Conservation (phyloP, 1,284 basidiomycete genomes). For the Phaffia rhodozyma region DNA sequence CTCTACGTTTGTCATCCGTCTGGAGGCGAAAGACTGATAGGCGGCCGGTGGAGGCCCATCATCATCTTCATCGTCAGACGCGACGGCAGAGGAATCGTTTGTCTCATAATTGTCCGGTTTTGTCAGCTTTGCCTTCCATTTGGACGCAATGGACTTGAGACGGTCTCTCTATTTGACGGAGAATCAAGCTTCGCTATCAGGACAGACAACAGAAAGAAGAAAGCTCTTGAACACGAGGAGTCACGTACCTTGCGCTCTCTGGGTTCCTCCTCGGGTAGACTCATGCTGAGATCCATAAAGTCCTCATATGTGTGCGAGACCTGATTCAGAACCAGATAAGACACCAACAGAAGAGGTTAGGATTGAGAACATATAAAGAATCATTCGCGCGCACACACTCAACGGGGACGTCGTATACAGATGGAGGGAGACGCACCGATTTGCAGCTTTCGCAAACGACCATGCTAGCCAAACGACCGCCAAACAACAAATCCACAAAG, state of each 20-base stretch:
- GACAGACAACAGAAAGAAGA: neutral
- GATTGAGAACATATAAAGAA: neutral
- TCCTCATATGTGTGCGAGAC: slow-evolving; percentile 84
- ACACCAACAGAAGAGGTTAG: neutral
- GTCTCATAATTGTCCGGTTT: slow-evolving; percentile 3
- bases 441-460: slow-evolving; percentile 91
- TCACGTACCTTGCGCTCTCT: slow-evolving; percentile 43
- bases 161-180: slow-evolving; percentile 44
- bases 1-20: neutral
- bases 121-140: slow-evolving; percentile 6
- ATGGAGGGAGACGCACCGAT: slow-evolving; percentile 34
- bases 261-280: slow-evolving; percentile 64
- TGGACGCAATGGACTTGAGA: slow-evolving; percentile 55
- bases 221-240: neutral
- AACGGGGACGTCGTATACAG: neutral
- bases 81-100: slow-evolving; percentile 15
- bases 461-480: slow-evolving; percentile 72
- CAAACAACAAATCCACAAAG: slow-evolving; percentile 79
- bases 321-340: slow-evolving; percentile 30
- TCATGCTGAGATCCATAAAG: slow-evolving; percentile 82
- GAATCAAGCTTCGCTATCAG: neutral
- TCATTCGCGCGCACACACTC: neutral
- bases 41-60: neutral
- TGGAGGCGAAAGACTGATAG: neutral
- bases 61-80: slow-evolving; percentile 18